phyloP scores from a whole-genome alignment of 805 yeast genomes.

The Dipodascus geniculatus region DNA sequence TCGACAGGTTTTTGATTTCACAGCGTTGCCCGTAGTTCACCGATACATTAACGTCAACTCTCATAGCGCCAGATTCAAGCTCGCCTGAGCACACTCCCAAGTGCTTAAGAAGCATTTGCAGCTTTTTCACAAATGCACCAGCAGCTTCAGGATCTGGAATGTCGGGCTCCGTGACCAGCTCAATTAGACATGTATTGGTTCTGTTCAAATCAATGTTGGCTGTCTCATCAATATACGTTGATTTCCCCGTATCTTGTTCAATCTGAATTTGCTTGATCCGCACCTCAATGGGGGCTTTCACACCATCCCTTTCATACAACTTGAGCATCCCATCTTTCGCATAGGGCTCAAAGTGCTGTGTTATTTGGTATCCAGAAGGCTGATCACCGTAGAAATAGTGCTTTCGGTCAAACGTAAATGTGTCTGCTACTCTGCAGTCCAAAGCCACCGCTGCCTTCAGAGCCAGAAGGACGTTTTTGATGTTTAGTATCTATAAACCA shows the following conservation, averaged over 20 bases:
- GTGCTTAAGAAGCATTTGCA: slow-evolving; percentile 57
- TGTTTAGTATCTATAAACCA: slow-evolving; percentile 39
- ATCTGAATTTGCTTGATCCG: slow-evolving; percentile 72
- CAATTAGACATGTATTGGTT: slow-evolving; percentile 77
- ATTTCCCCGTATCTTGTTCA: slow-evolving; percentile 91
- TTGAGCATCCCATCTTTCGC: slow-evolving; percentile 54
- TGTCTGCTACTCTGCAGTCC: slow-evolving; percentile 41
- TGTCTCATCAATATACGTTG: slow-evolving; percentile 37
- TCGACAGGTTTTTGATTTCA: slow-evolving; percentile 82
- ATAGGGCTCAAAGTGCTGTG: slow-evolving; percentile 76
- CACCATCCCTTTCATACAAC: slow-evolving; percentile 43
- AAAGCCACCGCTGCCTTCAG: slow-evolving; percentile 63
- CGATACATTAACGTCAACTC: slow-evolving; percentile 91
- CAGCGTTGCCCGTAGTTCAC: slow-evolving; percentile 56
- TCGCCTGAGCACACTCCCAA: slow-evolving; percentile 78
- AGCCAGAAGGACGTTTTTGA: slow-evolving; percentile 60
- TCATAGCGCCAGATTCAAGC: slow-evolving; percentile 85
- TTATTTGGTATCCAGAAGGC: slow-evolving; percentile 91
- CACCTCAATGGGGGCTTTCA: slow-evolving; percentile 33
- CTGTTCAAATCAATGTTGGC: slow-evolving; percentile 69
- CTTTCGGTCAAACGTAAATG: slow-evolving; percentile 77
- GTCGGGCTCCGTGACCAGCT: slow-evolving; percentile 86
- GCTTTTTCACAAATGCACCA: slow-evolving; percentile 67
- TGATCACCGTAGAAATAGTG: slow-evolving; percentile 96
- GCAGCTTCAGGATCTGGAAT: slow-evolving; percentile 57